Base-by-base conservation (phyloP, 2,329 filamentous ascomycete species). In the Claviceps cyperi region DNA sequence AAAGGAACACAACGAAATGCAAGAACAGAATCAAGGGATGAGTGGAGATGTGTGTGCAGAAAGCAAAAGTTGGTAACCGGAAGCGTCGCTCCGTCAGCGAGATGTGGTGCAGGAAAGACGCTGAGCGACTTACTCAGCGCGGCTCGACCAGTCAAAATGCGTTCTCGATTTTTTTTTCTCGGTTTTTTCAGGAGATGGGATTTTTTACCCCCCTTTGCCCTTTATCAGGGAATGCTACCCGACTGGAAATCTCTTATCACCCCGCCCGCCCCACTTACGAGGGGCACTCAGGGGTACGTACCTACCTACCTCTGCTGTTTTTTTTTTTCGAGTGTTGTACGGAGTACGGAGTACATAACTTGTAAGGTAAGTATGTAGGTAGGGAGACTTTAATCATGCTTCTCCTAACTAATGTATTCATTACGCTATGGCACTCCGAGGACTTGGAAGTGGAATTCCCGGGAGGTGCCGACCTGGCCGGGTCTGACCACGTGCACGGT, bases 171-270 rank as follows among this genome's bases (percentile, higher is more conserved):
- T 35, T n/a, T 17, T 19, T 32, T 40, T 9, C 21, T 35, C 28
- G 32, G 3, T 32, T 48, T 48, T 22, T 35, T 48, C 3, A 14
- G 28, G 19, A 19, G 9, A 17, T 17, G 37, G 37, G 37, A 39
- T 19, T 21, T 32, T 32, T 8, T 28, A 4, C n/a, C 21, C 6
- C n/a, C 15, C 32, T 17, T 32, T 28, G 6, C 41, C 40, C 22
- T 41, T 48, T 51, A 51, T 51, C 50, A 17, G n/a, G 17, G 35
- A 15, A 15, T 40, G 13, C n/a, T 46, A 43, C 36, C 36, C 41
- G 41, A 22, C 40, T 35, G 24, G 14, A 37, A 48, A 37, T 35
- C n/a, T 50, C 49, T 50, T 47, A 50, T 50, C 49, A 38, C 43
- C 36, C 43, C 36, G 14, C 19, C 36, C 41, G 39, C 15, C 37